Conservation (phyloP, 202 grass and related monocot species). For the Bolboschoenoplectus hybrid region DNA sequence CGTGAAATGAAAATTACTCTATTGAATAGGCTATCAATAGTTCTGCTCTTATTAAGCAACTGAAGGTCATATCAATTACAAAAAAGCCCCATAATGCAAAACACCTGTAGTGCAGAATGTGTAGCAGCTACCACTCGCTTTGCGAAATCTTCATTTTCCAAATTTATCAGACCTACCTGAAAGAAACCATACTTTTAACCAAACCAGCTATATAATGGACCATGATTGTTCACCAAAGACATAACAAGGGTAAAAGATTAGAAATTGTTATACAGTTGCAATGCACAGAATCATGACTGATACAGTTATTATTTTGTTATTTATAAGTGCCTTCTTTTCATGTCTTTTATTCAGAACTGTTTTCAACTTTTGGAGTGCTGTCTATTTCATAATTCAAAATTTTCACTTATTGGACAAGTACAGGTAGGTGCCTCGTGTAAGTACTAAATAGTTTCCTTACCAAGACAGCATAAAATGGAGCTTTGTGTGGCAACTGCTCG, state of each 20-base stretch:
- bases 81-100: slow-evolving; percentile 27
- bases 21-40: not conserved
- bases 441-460: slow-evolving; percentile 43
- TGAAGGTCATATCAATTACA: slow-evolving; percentile 25
- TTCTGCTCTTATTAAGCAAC: not conserved
- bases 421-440: not conserved
- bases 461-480: slow-evolving; percentile 94
- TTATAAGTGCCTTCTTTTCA: slow-evolving; percentile 8
- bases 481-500: slow-evolving; percentile 95
- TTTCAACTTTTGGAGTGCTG: not conserved
- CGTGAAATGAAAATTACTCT: slow-evolving; percentile 21
- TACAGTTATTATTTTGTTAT: not conserved
- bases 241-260: slow-evolving; percentile 20
- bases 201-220: slow-evolving; percentile 10
- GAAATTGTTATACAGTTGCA: not conserved
- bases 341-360: not conserved
- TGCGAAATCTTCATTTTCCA: slow-evolving; percentile 90
- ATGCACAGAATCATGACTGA: not conserved
- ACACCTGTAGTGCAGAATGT: slow-evolving; percentile 67
- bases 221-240: slow-evolving; percentile 17
- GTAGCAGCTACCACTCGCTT: slow-evolving; percentile 77
- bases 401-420: not conserved
- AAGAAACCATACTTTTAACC: slow-evolving; percentile 22
- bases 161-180: slow-evolving; percentile 95
- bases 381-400: not conserved